Evolutionary conservation across 139 green algal genomes (phyloP).

Genomic region (Protoeuglena noctilucae): DNA sequence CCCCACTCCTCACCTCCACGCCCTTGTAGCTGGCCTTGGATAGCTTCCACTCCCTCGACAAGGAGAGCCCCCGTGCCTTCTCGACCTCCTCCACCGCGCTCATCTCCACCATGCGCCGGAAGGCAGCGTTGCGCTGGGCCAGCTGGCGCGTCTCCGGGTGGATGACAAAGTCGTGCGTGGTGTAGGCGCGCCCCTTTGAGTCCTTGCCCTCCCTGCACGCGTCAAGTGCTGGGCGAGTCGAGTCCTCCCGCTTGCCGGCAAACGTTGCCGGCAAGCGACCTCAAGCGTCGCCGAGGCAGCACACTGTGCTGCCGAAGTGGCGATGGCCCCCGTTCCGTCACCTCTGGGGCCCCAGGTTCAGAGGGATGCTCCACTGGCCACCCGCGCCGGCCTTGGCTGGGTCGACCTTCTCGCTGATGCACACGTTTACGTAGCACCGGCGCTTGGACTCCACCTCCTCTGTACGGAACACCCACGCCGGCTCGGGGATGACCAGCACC

Average conservation of each 20-base stretch:
- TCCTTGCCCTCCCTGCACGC: slow-evolving; percentile 27
- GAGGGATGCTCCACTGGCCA: too few species aligned
- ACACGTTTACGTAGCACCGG: slow-evolving; percentile 48
- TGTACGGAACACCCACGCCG: slow-evolving; percentile 36
- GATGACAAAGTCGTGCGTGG: slow-evolving; percentile 42
- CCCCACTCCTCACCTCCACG: too few species aligned
- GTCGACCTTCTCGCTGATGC: slow-evolving; percentile 37
- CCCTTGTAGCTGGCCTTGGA: slow-evolving; percentile 33
- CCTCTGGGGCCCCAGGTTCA: too few species aligned
- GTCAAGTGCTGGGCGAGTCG: neutral
- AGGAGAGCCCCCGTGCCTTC: slow-evolving; percentile 4
- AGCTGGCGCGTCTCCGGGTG: slow-evolving; percentile 23
- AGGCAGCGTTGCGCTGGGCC: slow-evolving; percentile 4
- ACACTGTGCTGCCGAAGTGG: too few species aligned
- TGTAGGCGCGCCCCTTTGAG: slow-evolving; percentile 15
- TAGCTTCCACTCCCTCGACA: slow-evolving; percentile 17
- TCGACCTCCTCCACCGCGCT: slow-evolving; percentile 42
- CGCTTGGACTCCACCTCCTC: slow-evolving; percentile 6
- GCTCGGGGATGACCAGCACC: slow-evolving; percentile 29
- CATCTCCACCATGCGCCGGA: slow-evolving; percentile 20
- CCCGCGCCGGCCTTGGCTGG: too few species aligned
- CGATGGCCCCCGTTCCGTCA: too few species aligned
- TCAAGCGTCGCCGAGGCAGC: too few species aligned
- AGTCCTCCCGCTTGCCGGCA: neutral
- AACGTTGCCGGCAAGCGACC: neutral